Conservation (phyloP, 2,329 filamentous ascomycete species). For the Epichloe elymi region DNA sequence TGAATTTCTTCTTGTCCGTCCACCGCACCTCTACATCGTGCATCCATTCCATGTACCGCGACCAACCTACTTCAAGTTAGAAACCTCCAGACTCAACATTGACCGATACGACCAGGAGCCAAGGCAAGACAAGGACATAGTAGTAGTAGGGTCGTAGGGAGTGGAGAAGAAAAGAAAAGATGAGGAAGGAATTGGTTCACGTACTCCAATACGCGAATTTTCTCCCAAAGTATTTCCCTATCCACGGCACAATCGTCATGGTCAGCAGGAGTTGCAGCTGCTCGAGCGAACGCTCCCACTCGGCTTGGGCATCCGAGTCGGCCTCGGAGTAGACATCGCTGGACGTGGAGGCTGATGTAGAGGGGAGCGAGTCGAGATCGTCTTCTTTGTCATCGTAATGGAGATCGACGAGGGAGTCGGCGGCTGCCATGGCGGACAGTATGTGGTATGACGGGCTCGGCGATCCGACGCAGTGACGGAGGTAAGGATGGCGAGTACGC, state of each 20-base stretch:
- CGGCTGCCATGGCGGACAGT: constrained; percentile 16
- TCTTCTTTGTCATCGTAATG: constrained; percentile 37
- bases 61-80: constrained; percentile 53
- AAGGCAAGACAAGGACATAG: background rate
- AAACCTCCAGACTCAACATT: background rate
- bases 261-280: constrained; percentile 86
- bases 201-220: constrained; percentile 94
- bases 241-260: constrained; percentile 87
- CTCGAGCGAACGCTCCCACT: constrained; percentile 90
- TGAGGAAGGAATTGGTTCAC: background rate
- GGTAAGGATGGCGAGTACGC: background rate
- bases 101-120: background rate
- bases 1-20: constrained; percentile 51
- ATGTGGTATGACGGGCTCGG: background rate
- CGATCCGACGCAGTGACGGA: background rate
- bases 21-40: constrained; percentile 62
- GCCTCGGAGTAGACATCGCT: constrained; percentile 44
- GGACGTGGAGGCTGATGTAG: constrained; percentile 27
- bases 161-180: background rate
- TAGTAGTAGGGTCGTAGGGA: background rate
- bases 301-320: constrained; percentile 75
- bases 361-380: constrained; percentile 52
- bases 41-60: constrained; percentile 87
- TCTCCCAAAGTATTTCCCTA: constrained; percentile 88
- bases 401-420: constrained; percentile 38